phyloP scores from a whole-genome alignment of 306 rosid genomes.

The Prinsepia uniflora region DNA sequence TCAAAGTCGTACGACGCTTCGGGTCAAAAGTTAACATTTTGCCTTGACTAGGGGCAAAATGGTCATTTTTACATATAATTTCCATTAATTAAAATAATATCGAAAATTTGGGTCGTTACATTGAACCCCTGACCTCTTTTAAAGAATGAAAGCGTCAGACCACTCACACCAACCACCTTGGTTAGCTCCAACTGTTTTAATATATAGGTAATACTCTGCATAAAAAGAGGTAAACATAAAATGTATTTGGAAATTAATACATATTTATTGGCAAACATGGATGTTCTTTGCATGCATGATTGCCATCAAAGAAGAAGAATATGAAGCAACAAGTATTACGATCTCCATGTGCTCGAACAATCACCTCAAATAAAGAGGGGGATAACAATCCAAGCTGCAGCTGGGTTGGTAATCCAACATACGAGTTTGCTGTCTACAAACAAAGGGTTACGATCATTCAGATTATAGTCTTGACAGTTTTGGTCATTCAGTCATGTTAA shows the following conservation, averaged over 20 bases:
- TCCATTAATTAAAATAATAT: too few relatives aligned
- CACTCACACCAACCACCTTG: too few relatives aligned
- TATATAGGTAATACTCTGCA: not conserved
- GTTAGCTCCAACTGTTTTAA: too few relatives aligned
- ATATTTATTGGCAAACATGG: not conserved
- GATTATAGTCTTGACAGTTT: not conserved
- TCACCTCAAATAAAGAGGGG: conserved; percentile 75
- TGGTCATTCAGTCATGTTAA: not conserved
- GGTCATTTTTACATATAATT: too few relatives aligned
- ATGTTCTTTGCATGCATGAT: conserved; percentile 1
- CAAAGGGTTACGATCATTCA: conserved; percentile 25
- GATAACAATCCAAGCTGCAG: conserved; percentile 77
- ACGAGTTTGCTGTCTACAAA: conserved; percentile 64
- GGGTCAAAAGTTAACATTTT: too few relatives aligned
- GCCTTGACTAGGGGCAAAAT: too few relatives aligned
- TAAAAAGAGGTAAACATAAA: not conserved
- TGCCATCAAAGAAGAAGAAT: conserved; percentile 9
- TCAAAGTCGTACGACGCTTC: too few relatives aligned
- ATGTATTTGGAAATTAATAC: not conserved
- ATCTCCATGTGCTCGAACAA: conserved; percentile 94
- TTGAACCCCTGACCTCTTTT: too few relatives aligned
- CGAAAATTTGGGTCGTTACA: too few relatives aligned
- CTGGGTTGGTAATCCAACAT: conserved; percentile 58
- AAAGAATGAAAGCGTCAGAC: too few relatives aligned
- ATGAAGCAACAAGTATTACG: conserved; percentile 39